phyloP scores from a whole-genome alignment of 2,329 filamentous ascomycete species.

The Xylariales sp. region DNA sequence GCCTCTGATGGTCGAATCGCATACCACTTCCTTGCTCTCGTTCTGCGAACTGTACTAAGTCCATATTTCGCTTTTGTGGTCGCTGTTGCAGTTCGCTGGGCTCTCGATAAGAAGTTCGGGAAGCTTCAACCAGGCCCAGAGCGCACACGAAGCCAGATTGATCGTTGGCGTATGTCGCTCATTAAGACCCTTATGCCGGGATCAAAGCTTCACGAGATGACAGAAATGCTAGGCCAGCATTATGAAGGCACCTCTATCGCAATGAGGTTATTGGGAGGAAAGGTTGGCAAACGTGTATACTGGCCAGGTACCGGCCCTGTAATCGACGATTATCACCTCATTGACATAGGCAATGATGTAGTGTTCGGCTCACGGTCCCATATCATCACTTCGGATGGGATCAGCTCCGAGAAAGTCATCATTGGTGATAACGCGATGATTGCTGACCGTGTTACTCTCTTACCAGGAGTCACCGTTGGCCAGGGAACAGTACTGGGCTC shows the following conservation, averaged over 20 bases:
- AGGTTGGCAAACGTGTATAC: constrained; percentile 48
- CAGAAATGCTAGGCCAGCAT: constrained; percentile 47
- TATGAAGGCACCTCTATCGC: constrained; percentile 51
- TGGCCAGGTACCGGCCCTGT: constrained; percentile 53
- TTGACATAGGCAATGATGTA: constrained; percentile 54
- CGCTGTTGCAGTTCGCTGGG: constrained; percentile 33
- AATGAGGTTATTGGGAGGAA: constrained; percentile 45
- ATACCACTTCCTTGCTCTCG: constrained; percentile 45
- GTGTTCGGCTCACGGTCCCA: constrained; percentile 54
- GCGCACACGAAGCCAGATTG: constrained; percentile 27
- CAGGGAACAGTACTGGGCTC: constrained; percentile 47
- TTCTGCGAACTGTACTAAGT: constrained; percentile 32
- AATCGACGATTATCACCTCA: constrained; percentile 49
- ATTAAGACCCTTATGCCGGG: constrained; percentile 40
- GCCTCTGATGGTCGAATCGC: constrained; percentile 38
- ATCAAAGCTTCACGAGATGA: constrained; percentile 40
- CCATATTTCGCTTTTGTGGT: constrained; percentile 41
- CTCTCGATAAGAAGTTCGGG: constrained; percentile 36
- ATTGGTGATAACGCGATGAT: constrained; percentile 50
- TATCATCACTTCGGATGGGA: constrained; percentile 47
- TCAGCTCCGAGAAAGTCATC: constrained; percentile 40
- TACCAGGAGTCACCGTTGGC: constrained; percentile 47
- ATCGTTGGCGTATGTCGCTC: constrained; percentile 38
- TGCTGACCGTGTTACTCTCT: constrained; percentile 48
- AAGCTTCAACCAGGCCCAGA: constrained; percentile 27